Evolutionary conservation across 768 basidiomycete genomes (phyloP).

Genomic region (Tylopilus sp.): DNA sequence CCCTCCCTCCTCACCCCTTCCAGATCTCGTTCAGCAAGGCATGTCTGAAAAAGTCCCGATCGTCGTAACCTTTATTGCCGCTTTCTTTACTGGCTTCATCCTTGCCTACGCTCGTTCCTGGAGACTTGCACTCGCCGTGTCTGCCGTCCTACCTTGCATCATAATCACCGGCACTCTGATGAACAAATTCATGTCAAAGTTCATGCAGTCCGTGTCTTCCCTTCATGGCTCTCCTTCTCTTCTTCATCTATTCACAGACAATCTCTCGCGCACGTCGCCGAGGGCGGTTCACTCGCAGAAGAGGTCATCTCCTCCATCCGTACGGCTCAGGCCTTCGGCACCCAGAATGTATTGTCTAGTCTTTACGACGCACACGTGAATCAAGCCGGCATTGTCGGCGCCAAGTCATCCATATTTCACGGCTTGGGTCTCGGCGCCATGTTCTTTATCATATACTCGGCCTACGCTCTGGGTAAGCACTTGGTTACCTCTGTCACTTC

Average conservation of each 20-base stretch:
- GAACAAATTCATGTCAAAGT: constrained; percentile 62
- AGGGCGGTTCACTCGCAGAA: constrained; percentile 81
- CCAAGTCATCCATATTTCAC: constrained; percentile 57
- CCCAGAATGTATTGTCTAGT: constrained; percentile 55
- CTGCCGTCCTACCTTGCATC: constrained; percentile 83
- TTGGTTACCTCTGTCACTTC: not conserved
- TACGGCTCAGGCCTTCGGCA: constrained; percentile 89
- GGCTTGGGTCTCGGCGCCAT: constrained; percentile 66
- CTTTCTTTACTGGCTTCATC: constrained; percentile 79
- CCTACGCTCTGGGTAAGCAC: constrained; percentile 62
- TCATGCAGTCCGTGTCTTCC: constrained; percentile 54
- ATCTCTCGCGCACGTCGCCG: constrained; percentile 72
- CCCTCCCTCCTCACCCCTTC: not conserved
- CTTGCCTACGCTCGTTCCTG: constrained; percentile 67
- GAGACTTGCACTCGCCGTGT: constrained; percentile 81
- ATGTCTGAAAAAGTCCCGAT: constrained; percentile 80
- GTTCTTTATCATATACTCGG: constrained; percentile 79
- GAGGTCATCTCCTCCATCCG: constrained; percentile 90
- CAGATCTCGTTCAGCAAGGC: constrained; percentile 63
- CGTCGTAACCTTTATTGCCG: constrained; percentile 56
- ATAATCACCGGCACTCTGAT: constrained; percentile 66
- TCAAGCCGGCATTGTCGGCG: constrained; percentile 48
- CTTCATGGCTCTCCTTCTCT: not conserved
- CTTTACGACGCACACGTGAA: constrained; percentile 66
- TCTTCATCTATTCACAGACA: constrained; percentile 35